Evolutionary conservation across 352 stramenopile genomes (phyloP).

Genomic region (Detonula confervacea): DNA sequence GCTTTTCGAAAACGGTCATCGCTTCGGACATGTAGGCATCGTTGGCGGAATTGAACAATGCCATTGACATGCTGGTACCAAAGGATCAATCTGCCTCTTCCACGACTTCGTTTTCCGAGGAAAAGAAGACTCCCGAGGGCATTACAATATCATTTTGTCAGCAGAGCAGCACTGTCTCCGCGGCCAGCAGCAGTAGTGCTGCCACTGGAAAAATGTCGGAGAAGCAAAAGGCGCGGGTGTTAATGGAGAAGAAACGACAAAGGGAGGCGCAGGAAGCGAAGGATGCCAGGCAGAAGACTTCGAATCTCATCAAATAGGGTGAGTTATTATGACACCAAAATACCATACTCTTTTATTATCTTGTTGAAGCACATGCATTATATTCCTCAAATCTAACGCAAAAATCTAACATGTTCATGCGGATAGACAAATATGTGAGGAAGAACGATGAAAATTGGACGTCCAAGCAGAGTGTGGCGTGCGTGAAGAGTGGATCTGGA

Average conservation of each 20-base stretch:
- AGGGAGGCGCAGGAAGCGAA: conserved; percentile 59
- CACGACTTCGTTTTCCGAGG: conserved; percentile 5
- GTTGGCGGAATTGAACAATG: conserved; percentile 16
- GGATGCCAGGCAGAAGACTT: conserved; percentile 49
- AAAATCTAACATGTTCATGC: too few relatives aligned
- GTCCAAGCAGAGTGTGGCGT: conserved; percentile 59
- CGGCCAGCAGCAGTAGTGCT: neutral
- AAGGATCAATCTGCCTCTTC: neutral
- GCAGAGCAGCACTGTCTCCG: neutral
- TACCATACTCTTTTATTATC: neutral
- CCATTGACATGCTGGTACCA: conserved; percentile 6
- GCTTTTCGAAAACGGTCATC: conserved; percentile 10
- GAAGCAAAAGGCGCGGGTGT: conserved; percentile 77
- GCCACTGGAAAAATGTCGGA: conserved; percentile 55
- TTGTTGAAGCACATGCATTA: neutral
- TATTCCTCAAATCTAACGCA: too few relatives aligned
- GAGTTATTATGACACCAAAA: neutral
- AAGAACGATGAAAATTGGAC: conserved; percentile 80
- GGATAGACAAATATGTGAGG: conserved; percentile 69
- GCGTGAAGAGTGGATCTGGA: conserved; percentile 64
- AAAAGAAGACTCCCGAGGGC: conserved; percentile 6
- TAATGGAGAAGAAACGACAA: conserved; percentile 67
- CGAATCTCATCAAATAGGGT: conserved; percentile 52
- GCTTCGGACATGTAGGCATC: conserved; percentile 32
- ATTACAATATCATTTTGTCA: neutral